Evolutionary conservation across 129 eudicot species (phyloP).

Genomic region (Flaveria robusta): DNA sequence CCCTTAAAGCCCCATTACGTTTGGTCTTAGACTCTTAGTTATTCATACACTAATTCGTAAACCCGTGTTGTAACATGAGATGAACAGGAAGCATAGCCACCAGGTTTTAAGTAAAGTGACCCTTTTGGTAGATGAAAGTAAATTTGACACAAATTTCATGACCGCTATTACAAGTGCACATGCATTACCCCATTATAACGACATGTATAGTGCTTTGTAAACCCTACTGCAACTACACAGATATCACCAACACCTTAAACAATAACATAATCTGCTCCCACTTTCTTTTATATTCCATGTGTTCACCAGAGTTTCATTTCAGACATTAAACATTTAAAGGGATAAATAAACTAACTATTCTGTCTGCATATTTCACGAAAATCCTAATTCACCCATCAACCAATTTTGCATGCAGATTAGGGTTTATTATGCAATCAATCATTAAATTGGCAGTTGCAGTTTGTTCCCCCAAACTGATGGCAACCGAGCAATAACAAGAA

Average conservation of each 20-base stretch:
- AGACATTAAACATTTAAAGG: background rate
- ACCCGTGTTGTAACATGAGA: background rate
- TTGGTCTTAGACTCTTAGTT: too few relatives aligned
- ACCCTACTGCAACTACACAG: too few relatives aligned
- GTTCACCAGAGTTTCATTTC: background rate
- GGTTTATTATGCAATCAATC: background rate
- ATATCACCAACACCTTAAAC: slow-evolving; percentile 15
- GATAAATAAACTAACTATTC: background rate
- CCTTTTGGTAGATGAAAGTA: background rate
- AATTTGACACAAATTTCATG: background rate
- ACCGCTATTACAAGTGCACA: background rate
- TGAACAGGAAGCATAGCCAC: slow-evolving; percentile 6
- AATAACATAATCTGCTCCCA: slow-evolving; percentile 12
- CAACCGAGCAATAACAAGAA: too few relatives aligned
- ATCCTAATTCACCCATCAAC: too few relatives aligned
- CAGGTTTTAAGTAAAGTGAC: slow-evolving; percentile 14
- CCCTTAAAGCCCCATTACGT: too few relatives aligned
- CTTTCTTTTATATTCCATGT: background rate
- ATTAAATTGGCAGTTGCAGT: background rate
- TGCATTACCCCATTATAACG: background rate
- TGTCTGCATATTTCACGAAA: too few relatives aligned
- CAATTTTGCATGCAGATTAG: background rate
- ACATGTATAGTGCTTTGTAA: background rate
- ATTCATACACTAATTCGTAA: too few relatives aligned
- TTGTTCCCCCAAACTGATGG: too few relatives aligned